Percentiles rank a stretch among this genome's conserved stretches.
Evolutionary conservation across 345 rosid genomes (phyloP).

Genomic region (Streptanthus diversifolius): DNA sequence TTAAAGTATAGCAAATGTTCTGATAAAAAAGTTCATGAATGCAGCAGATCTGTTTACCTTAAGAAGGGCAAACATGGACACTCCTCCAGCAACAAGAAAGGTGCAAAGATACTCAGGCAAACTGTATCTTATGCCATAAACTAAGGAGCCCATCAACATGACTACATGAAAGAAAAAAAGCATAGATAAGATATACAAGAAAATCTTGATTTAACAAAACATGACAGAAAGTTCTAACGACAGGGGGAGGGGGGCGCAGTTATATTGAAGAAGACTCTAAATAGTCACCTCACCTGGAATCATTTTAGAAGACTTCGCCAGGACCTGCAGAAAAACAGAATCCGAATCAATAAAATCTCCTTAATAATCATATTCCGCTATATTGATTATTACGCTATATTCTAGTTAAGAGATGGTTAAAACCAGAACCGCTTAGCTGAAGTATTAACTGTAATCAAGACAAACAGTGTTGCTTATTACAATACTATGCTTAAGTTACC

Average conservation of each 20-base stretch:
- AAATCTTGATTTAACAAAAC: neutral
- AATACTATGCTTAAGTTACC: slow-evolving; percentile 35
- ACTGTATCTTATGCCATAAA: slow-evolving; percentile 83
- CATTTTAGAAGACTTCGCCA: slow-evolving; percentile 98
- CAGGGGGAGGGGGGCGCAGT: no score
- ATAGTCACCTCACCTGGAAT: slow-evolving; percentile 66
- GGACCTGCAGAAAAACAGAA: slow-evolving; percentile 51
- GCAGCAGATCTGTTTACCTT: slow-evolving; percentile 54
- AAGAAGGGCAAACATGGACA: slow-evolving; percentile 77
- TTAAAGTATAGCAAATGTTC: neutral
- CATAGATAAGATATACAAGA: slow-evolving; percentile 6
- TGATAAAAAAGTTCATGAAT: neutral
- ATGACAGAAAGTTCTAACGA: neutral
- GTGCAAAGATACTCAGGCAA: slow-evolving; percentile 84
- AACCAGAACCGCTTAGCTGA: neutral
- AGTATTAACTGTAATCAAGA: neutral
- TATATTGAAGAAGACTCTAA: no score
- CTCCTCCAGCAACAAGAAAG: slow-evolving; percentile 98
- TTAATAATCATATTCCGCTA: neutral
- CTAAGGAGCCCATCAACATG: slow-evolving; percentile 91
- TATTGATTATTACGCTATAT: neutral
- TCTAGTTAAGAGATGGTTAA: neutral
- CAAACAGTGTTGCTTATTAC: no score
- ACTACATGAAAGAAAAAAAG: slow-evolving; percentile 45
- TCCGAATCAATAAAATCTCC: neutral